Percentiles rank a stretch among this genome's conserved stretches.
Evolutionary conservation across 2,329 filamentous ascomycete species (phyloP).

Genomic region (Pseudocercospora musae): DNA sequence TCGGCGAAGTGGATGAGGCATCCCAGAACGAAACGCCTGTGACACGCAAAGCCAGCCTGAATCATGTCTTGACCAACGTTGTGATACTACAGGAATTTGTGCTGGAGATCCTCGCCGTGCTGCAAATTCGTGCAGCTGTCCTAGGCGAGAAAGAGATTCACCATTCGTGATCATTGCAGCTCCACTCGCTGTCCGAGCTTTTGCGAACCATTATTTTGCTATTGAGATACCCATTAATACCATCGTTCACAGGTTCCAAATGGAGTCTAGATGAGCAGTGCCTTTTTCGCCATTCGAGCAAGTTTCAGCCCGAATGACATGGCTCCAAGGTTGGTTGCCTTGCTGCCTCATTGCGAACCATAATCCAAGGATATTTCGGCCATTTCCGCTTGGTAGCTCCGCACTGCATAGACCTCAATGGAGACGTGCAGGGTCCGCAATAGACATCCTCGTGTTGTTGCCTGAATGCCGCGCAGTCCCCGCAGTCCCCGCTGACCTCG

Average conservation of each 20-base stretch:
- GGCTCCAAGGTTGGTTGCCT: not conserved
- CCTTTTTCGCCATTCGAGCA: not conserved
- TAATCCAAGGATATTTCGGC: not conserved
- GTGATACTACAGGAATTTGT: conserved; percentile 51
- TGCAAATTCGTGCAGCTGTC: conserved; percentile 49
- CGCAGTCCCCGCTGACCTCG: not conserved
- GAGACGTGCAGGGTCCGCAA: not conserved
- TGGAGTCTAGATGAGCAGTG: not conserved
- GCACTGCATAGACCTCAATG: not conserved
- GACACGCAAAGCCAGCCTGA: conserved; percentile 41
- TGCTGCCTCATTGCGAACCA: not conserved
- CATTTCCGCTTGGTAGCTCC: not conserved
- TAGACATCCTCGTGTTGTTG: not conserved
- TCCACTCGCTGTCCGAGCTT: not conserved
- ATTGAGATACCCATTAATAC: not conserved
- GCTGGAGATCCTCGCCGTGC: conserved; percentile 47
- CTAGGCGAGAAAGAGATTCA: conserved; percentile 43
- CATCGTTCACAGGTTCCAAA: not conserved
- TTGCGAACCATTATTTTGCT: not conserved
- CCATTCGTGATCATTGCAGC: not conserved
- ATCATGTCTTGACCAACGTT: conserved; percentile 51
- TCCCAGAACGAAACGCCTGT: conserved; percentile 21
- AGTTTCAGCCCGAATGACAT: not conserved
- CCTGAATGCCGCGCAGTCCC: too few relatives aligned
- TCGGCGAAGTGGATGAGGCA: conserved; percentile 16